A percentile compares a stretch with the other conserved stretches of the same genome.
Evolutionary conservation across 2,329 filamentous ascomycete species (phyloP).

Genomic region (Aspergillus sp.): DNA sequence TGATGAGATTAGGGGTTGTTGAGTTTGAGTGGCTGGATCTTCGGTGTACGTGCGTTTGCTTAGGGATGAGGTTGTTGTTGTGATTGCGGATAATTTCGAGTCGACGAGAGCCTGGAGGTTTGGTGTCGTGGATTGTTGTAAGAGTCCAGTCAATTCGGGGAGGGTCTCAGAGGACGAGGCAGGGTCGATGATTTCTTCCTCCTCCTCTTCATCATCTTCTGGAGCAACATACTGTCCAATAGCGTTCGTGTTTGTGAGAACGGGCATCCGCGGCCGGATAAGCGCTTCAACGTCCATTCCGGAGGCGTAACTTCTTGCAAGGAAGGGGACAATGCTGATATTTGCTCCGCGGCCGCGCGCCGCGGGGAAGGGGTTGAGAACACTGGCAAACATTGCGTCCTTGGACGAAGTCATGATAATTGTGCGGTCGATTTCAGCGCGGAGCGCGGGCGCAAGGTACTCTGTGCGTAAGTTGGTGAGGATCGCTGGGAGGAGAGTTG

Average conservation of each 20-base stretch:
- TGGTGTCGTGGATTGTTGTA: conserved; percentile 27
- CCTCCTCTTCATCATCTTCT: conserved; percentile 38
- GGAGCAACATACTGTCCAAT: conserved; percentile 32
- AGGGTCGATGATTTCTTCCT: conserved; percentile 20
- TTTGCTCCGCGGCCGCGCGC: conserved; percentile 65
- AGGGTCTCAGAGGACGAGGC: conserved; percentile 19
- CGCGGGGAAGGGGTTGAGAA: conserved; percentile 75
- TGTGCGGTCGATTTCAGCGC: conserved; percentile 78
- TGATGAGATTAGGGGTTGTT: conserved; percentile 8
- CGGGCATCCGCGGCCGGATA: conserved; percentile 58
- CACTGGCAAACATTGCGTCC: conserved; percentile 77
- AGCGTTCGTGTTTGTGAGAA: conserved; percentile 38
- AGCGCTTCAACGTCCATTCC: conserved; percentile 74
- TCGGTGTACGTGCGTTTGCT: conserved; percentile 38
- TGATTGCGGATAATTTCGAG: conserved; percentile 17
- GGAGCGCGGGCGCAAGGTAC: conserved; percentile 70
- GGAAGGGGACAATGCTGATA: conserved; percentile 78
- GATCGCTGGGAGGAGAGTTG: conserved; percentile 64
- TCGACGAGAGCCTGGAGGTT: conserved; percentile 18
- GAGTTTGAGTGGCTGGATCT: conserved; percentile 18
- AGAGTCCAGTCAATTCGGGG: conserved; percentile 29
- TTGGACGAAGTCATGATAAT: conserved; percentile 73
- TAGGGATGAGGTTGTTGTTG: conserved; percentile 18
- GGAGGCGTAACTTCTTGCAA: conserved; percentile 67
- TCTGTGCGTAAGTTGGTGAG: conserved; percentile 68